phyloP scores from a whole-genome alignment of 345 rosid genomes.

The Melaleuca quinquenervia region DNA sequence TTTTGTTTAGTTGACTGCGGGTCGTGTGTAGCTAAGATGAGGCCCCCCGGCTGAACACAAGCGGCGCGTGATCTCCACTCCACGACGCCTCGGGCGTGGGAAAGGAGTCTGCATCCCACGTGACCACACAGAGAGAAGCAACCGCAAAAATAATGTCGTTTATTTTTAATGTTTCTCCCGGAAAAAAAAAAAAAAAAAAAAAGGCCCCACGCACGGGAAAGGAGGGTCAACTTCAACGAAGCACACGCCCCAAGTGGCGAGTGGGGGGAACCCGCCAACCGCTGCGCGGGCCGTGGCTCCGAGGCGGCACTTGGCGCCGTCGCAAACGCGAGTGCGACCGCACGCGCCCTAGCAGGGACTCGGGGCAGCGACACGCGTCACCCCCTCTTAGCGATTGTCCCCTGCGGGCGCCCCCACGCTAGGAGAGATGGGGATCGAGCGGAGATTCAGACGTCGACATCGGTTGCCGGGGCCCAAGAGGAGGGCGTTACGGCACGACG shows the following conservation, averaged over 20 bases:
- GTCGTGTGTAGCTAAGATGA: not conserved
- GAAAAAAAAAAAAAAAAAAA: not conserved
- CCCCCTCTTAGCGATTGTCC: not conserved
- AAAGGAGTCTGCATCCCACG: not conserved
- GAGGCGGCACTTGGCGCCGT: not conserved
- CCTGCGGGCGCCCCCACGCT: not conserved
- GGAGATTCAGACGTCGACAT: slow-evolving; percentile 39
- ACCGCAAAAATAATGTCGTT: not conserved
- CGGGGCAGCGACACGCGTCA: not conserved
- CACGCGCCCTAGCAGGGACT: not conserved
- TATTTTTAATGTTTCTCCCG: not conserved
- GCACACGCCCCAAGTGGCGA: not conserved
- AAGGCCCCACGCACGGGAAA: not conserved
- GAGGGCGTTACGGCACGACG: not conserved
- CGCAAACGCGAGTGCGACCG: not conserved
- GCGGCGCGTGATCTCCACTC: not conserved
- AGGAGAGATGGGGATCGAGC: not conserved
- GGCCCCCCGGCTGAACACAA: not conserved
- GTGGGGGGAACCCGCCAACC: not conserved
- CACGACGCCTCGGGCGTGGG: not conserved
- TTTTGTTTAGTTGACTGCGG: not conserved
- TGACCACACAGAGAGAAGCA: not conserved
- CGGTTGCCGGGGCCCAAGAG: slow-evolving; percentile 10
- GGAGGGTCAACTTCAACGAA: not conserved
- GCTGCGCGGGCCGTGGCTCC: not conserved